Evolutionary conservation across 2,329 filamentous ascomycete species (phyloP).

Genomic region (Aspergillus aculeatus): DNA sequence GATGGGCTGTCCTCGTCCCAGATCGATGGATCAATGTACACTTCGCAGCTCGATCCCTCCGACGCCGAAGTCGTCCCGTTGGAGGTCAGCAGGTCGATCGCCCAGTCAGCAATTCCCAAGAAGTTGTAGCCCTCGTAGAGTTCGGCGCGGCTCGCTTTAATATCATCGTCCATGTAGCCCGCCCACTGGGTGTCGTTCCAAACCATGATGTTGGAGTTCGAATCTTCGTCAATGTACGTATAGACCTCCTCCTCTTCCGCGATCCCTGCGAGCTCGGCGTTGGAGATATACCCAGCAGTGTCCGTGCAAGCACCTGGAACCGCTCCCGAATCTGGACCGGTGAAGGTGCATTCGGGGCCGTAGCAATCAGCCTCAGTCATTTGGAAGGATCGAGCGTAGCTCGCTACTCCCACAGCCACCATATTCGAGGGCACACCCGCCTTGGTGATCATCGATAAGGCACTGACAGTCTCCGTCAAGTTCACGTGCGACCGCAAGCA

Average conservation of each 20-base stretch:
- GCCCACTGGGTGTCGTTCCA: conserved; percentile 13
- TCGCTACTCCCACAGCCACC: conserved; percentile 31
- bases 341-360: conserved; percentile 31
- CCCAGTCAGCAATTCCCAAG: not conserved
- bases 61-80: not conserved
- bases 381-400: conserved; percentile 35
- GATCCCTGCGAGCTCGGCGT: not conserved
- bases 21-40: not conserved
- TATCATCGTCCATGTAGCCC: conserved; percentile 7
- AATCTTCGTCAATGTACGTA: too few relatives aligned
- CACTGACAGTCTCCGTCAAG: conserved; percentile 34
- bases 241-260: too few relatives aligned
- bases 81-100: not conserved
- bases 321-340: conserved; percentile 30
- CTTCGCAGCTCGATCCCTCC: not conserved
- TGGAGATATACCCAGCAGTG: not conserved
- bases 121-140: conserved; percentile 7
- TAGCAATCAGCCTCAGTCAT: conserved; percentile 31
- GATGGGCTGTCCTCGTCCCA: not conserved
- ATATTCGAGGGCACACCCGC: conserved; percentile 20
- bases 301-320: conserved; percentile 28
- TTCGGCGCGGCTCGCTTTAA: conserved; percentile 1
- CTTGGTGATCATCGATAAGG: conserved; percentile 31
- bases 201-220: conserved; percentile 5
- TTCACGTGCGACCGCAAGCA: conserved; percentile 43